Conservation (phyloP, 805 yeast genomes). For the Kodamaea laetipori region DNA sequence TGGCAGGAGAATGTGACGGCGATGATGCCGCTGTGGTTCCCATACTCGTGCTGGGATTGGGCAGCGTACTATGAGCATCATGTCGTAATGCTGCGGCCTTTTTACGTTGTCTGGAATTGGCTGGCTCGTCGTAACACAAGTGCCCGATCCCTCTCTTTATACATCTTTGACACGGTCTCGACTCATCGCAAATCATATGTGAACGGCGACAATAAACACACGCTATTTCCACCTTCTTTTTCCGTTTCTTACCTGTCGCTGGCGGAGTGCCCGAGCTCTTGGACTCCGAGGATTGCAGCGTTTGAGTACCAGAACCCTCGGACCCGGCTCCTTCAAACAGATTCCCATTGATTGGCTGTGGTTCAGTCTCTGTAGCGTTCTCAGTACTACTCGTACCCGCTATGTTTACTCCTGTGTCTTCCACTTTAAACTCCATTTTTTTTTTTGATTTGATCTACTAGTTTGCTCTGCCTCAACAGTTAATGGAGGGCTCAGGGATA, state of each 20-base stretch:
- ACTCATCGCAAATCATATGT: conserved; percentile 89
- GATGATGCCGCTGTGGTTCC: neutral
- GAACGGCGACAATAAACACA: conserved; percentile 92
- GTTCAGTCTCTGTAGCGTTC: too few relatives aligned
- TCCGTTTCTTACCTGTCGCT: conserved; percentile 29
- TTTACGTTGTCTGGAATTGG: conserved; percentile 43
- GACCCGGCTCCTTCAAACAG: too few relatives aligned
- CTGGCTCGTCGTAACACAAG: conserved; percentile 76
- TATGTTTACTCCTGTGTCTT: too few relatives aligned
- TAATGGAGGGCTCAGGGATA: too few relatives aligned
- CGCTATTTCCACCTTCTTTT: conserved; percentile 62
- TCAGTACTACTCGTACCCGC: too few relatives aligned
- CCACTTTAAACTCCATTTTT: too few relatives aligned
- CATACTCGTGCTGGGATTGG: neutral
- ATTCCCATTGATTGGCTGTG: too few relatives aligned
- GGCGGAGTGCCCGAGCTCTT: too few relatives aligned
- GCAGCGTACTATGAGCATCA: neutral
- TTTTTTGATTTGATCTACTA: too few relatives aligned
- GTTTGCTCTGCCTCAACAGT: too few relatives aligned
- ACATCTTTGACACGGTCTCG: conserved; percentile 78
- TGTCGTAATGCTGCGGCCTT: conserved; percentile 32
- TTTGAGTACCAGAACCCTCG: too few relatives aligned
- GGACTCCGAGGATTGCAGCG: too few relatives aligned
- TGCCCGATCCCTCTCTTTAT: conserved; percentile 86
- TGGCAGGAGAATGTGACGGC: conserved; percentile 7